Evolutionary conservation across 164 flowering plant species (phyloP).

Genomic region (Piper longum): DNA sequence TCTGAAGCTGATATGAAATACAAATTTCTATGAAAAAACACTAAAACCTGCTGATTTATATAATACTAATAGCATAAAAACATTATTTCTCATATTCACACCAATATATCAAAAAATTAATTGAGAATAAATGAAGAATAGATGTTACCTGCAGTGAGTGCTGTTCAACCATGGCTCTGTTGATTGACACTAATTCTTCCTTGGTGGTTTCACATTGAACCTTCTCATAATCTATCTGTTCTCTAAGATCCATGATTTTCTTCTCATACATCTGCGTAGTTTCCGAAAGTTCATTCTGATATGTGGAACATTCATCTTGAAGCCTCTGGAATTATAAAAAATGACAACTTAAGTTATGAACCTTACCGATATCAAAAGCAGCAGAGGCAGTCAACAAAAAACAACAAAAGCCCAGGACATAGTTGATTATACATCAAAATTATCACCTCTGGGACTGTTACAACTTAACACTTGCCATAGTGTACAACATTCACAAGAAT

Average conservation of each 20-base stretch:
- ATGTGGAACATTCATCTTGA: constrained; percentile 41
- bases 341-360: constrained; percentile 3
- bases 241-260: constrained; percentile 37
- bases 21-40: not conserved
- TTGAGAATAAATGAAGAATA: not conserved
- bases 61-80: not conserved
- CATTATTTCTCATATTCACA: no score
- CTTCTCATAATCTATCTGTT: constrained; percentile 41
- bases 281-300: constrained; percentile 53
- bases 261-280: constrained; percentile 56
- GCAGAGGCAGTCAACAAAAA: not conserved
- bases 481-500: not conserved
- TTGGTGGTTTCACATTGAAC: constrained; percentile 20
- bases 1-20: constrained; percentile 11
- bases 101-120: no score
- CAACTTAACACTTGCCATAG: not conserved
- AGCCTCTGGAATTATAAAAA: constrained; percentile 30
- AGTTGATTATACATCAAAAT: not conserved
- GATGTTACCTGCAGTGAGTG: constrained; percentile 24
- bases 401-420: not conserved
- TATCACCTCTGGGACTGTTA: not conserved
- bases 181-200: constrained; percentile 30
- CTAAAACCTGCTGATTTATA: not conserved
- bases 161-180: constrained; percentile 27
- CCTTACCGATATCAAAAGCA: not conserved